Percentiles rank a stretch among this genome's conserved stretches.
These are phyloP conservation scores for Leccinum uliginosum DNA, from an alignment of 768 basidiomycete species.

Conservation along the genomic window DNA sequence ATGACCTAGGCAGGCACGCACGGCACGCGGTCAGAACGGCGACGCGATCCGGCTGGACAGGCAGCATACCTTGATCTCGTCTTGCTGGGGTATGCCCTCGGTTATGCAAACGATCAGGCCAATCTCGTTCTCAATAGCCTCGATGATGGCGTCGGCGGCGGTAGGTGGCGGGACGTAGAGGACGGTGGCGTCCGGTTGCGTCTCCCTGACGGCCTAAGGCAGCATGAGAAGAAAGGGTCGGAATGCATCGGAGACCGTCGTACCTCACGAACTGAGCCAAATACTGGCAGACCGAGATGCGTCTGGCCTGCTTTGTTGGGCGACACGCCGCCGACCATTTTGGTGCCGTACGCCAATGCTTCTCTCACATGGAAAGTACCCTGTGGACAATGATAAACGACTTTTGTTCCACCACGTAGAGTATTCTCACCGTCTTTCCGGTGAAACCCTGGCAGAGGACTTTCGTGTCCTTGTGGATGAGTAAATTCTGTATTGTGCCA, in stretches of 20 bases:
- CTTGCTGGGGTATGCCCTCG: conserved; percentile 96
- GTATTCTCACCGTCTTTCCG: conserved; percentile 79
- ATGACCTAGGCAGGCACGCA: conserved; percentile 53
- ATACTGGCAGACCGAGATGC: conserved; percentile 93
- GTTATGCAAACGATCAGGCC: conserved; percentile 97
- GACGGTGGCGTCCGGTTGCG: conserved; percentile 88
- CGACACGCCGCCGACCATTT: conserved; percentile 97
- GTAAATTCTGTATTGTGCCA: conserved; percentile 86
- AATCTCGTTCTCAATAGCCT: conserved; percentile 98
- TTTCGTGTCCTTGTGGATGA: conserved; percentile 91
- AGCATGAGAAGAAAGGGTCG: conserved; percentile 2
- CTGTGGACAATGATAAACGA: conserved; percentile 35
- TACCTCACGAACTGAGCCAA: conserved; percentile 88
- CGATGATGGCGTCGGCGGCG: conserved; percentile 96
- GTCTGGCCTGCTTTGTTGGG: conserved; percentile 95
- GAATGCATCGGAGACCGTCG: conserved; percentile 8
- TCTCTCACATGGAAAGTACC: conserved; percentile 96
- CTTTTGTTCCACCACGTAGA: neutral
- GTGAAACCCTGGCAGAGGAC: conserved; percentile 92
- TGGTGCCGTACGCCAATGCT: conserved; percentile 91
- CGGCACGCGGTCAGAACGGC: neutral
- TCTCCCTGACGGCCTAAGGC: conserved; percentile 76
- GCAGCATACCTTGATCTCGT: conserved; percentile 79
- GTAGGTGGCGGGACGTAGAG: conserved; percentile 97
- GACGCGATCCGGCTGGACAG: neutral